Evolutionary conservation across 352 stramenopile species (phyloP), one percentile per base, ranked within the genome.

Genomic region (Phytophthora palmivora): DNA sequence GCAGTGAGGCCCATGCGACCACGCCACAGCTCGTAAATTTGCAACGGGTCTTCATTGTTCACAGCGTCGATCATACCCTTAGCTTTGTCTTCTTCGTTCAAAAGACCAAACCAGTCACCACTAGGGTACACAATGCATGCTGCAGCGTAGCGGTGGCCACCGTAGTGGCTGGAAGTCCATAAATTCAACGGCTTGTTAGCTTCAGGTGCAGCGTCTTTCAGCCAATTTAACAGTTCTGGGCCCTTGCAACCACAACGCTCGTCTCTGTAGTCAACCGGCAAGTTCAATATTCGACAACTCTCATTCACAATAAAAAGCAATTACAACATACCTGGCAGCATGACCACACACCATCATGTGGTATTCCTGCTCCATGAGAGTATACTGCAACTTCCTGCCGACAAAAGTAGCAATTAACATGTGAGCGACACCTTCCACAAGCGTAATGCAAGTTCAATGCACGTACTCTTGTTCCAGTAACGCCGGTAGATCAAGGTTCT

Each of bases 321-420:
- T 34, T 48, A 2, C 10, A 37, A 11, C 33, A 12, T 22, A 66
- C 52, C 70, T 47, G 24, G 82, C 63, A 47, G 71, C 76, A 37
- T 93, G 84, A 3, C 82, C 80, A 44, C 84, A 93, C 21, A 87
- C 82, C 52, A 93, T 74, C 66, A 91, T 78, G 67, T 93, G 80
- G 47, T 80, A 70, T 21, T 57, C 76, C 9, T 67, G 16, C 9
- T 76, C 74, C 52, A 89, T 54, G 3, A 47, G 49, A 28, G 67
- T 72, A 39, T 81, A 76, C 46, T 42, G 49, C 34, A 89, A 39
- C 4, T 84, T 74, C 9, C 79, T 88, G 43, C 33, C 18, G 3
- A 14, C 21, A 33, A 46, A 45, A 45, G 14, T 39, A 2, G 7
- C 44, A 30, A 47, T 6, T 9, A 42, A 10, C 26, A 41, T 28